These are phyloP conservation scores for Pseudogymnoascus sp. DNA, from an alignment of 2,329 filamentous ascomycete species.

Conservation along the genomic window DNA sequence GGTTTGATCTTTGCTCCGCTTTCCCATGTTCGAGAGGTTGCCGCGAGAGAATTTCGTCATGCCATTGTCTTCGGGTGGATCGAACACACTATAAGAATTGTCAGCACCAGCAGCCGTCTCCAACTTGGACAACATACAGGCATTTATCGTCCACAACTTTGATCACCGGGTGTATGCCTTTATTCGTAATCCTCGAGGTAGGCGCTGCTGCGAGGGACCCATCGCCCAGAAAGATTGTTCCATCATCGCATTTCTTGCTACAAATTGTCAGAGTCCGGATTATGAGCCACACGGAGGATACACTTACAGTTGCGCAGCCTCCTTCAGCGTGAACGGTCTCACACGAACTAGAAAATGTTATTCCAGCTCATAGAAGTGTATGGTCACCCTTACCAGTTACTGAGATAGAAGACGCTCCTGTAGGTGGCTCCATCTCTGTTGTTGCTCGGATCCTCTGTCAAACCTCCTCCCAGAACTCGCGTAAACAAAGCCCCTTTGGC, in stretches of 20 bases:
- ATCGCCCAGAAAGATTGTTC: slow-evolving; percentile 88
- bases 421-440: slow-evolving; percentile 1
- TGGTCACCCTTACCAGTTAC: slow-evolving; percentile 25
- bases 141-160: slow-evolving; percentile 96
- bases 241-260: slow-evolving; percentile 61
- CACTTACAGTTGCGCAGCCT: slow-evolving; percentile 79
- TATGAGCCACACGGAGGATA: not conserved
- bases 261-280: slow-evolving; percentile 16
- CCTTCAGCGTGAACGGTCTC: slow-evolving; percentile 73
- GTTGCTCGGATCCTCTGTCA: slow-evolving; percentile 5
- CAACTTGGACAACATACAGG: slow-evolving; percentile 56
- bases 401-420: slow-evolving; percentile 31
- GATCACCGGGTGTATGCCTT: slow-evolving; percentile 83
- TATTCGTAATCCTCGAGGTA: slow-evolving; percentile 74
- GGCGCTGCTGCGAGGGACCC: slow-evolving; percentile 86
- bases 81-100: slow-evolving; percentile 65
- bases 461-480: not conserved
- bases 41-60: slow-evolving; percentile 81
- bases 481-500: slow-evolving; percentile 2
- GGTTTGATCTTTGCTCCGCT: slow-evolving; percentile 93
- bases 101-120: slow-evolving; percentile 11
- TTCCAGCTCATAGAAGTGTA: not conserved
- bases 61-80: slow-evolving; percentile 90
- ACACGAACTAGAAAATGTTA: slow-evolving; percentile 49
- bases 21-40: slow-evolving; percentile 69